These are phyloP conservation scores for Phaeosphaeriaceae sp. DNA, from an alignment of 2,329 filamentous ascomycete genomes.

Conservation along the genomic window DNA sequence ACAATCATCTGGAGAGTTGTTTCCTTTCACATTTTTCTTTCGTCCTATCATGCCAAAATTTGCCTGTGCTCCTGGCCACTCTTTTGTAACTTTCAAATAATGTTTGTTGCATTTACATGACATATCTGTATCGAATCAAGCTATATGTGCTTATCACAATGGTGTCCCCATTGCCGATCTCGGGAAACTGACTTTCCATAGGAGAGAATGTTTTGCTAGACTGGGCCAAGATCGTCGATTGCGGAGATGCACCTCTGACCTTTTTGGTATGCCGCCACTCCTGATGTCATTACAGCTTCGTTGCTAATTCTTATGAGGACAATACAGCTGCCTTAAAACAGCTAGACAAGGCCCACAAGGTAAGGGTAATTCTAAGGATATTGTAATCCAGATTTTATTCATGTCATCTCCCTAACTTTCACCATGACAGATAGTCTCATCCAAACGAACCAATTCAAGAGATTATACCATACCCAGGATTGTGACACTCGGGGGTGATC, in stretches of 20 bases:
- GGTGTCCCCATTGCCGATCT: no score
- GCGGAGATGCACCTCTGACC: constrained; percentile 60
- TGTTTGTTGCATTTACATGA: no score
- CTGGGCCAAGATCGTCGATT: constrained; percentile 62
- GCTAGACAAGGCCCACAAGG: constrained; percentile 59
- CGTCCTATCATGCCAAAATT: no score
- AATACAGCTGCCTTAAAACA: constrained; percentile 63
- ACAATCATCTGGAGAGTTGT: no score
- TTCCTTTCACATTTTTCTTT: no score
- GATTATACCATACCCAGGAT: constrained; percentile 57
- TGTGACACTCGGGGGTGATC: constrained; percentile 62
- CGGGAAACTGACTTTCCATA: constrained; percentile 8
- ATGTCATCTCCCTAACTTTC: background rate
- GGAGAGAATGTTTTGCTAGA: constrained; percentile 53
- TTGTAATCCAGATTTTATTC: background rate
- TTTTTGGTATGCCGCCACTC: constrained; percentile 47
- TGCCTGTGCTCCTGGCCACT: no score
- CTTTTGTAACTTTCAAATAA: no score
- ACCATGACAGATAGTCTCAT: constrained; percentile 51
- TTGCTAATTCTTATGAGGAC: constrained; percentile 43
- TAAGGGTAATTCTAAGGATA: constrained; percentile 20
- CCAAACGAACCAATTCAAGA: constrained; percentile 54
- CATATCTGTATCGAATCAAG: no score
- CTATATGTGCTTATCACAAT: no score
- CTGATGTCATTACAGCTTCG: background rate